Evolutionary conservation across 2,329 filamentous ascomycete species (phyloP).

Genomic region (Apiospora arundinis): DNA sequence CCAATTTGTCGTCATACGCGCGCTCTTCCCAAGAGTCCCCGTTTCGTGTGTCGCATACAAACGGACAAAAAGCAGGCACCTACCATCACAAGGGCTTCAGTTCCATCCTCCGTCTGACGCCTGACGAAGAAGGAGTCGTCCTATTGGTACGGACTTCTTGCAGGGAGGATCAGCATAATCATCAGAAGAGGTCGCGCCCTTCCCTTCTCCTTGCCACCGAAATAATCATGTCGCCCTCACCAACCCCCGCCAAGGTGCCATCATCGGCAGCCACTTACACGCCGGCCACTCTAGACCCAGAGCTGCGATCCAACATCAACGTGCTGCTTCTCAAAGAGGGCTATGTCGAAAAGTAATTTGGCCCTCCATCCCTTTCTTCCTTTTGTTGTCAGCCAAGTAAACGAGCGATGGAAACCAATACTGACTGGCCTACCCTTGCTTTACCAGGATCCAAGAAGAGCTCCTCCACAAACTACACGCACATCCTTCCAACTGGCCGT

Average conservation of each 20-base stretch:
- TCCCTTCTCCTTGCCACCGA: not conserved
- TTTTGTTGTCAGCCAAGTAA: not conserved
- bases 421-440: conserved; percentile 23
- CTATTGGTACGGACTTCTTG: not conserved
- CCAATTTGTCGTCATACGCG: not conserved
- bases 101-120: not conserved
- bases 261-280: conserved; percentile 65
- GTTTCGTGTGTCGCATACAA: not conserved
- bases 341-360: conserved; percentile 62
- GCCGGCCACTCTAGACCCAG: conserved; percentile 65
- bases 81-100: not conserved
- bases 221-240: conserved; percentile 51
- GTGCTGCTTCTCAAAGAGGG: conserved; percentile 63
- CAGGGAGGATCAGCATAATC: not conserved
- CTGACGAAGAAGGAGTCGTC: not conserved
- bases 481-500: conserved; percentile 67
- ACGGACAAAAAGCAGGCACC: not conserved
- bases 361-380: not conserved
- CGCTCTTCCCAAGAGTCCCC: not conserved
- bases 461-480: conserved; percentile 68
- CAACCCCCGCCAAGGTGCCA: conserved; percentile 64
- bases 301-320: conserved; percentile 69
- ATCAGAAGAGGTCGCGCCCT: not conserved
- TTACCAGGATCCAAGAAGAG: conserved; percentile 65
- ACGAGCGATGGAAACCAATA: conserved; percentile 14